Evolutionary conservation across 495 filamentous ascomycete genomes (phyloP).

Genomic region (Neurospora terricola): DNA sequence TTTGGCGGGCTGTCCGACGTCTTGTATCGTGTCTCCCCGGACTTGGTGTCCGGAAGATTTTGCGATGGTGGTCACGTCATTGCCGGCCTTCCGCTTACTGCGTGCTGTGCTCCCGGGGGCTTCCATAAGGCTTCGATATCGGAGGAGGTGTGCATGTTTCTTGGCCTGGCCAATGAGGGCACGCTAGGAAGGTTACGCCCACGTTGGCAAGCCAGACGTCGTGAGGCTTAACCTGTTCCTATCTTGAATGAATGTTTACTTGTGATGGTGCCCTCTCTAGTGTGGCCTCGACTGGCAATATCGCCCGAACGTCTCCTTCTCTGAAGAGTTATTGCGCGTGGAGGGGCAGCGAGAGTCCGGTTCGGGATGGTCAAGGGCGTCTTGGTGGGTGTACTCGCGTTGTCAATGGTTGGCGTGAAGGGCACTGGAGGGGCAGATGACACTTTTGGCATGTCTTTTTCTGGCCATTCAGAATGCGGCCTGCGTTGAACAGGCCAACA

Average conservation of each 20-base stretch:
- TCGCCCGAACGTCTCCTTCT: constrained; percentile 6
- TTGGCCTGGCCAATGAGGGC: not conserved
- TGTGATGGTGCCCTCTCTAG: not conserved
- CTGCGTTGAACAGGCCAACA: not conserved
- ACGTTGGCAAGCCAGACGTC: not conserved
- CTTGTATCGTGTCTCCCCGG: not conserved
- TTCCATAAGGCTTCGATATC: not conserved
- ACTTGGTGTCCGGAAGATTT: not conserved
- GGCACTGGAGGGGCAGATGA: constrained; percentile 21
- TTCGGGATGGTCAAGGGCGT: not conserved
- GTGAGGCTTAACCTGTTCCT: not conserved
- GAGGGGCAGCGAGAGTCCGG: constrained; percentile 15
- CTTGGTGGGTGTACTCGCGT: not conserved
- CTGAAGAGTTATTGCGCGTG: not conserved
- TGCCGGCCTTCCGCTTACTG: not conserved
- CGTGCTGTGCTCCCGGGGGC: not conserved
- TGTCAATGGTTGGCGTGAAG: not conserved
- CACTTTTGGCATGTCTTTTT: constrained; percentile 8
- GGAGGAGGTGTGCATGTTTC: not conserved
- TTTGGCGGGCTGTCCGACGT: not conserved
- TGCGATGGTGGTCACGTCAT: not conserved
- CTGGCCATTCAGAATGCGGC: constrained; percentile 11
- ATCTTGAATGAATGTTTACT: not conserved
- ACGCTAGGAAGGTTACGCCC: not conserved
- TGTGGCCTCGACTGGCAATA: constrained; percentile 13